These are phyloP conservation scores for Bocquillonia castaneifolia DNA, from an alignment of 441 rosid genomes.

Conservation along the genomic window DNA sequence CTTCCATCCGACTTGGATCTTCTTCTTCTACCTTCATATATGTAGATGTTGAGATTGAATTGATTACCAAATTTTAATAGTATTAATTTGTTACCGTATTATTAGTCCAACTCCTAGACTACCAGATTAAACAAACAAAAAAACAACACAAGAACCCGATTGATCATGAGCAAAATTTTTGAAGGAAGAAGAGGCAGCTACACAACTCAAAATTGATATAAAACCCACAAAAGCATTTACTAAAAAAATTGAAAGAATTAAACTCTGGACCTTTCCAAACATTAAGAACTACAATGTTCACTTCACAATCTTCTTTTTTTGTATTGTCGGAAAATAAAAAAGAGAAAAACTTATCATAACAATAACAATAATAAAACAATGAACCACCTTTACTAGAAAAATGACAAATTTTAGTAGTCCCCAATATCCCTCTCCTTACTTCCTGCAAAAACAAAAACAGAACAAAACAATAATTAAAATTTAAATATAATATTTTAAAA, in stretches of 20 bases:
- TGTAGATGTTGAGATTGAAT: slow-evolving; percentile 5
- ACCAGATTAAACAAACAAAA: neutral
- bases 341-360: too few relatives aligned
- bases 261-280: too few relatives aligned
- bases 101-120: neutral
- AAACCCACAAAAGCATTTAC: too few relatives aligned
- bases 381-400: slow-evolving; percentile 64
- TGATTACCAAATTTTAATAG: neutral
- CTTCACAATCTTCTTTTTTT: too few relatives aligned
- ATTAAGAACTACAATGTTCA: too few relatives aligned
- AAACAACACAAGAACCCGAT: too few relatives aligned
- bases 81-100: neutral
- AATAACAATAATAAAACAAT: neutral
- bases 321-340: too few relatives aligned
- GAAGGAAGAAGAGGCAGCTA: too few relatives aligned
- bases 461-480: neutral
- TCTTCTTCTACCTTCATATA: slow-evolving; percentile 52
- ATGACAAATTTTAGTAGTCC: slow-evolving; percentile 44
- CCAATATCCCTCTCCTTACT: slow-evolving; percentile 36
- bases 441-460: slow-evolving; percentile 35
- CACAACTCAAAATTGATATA: too few relatives aligned
- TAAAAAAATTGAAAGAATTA: too few relatives aligned
- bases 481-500: neutral
- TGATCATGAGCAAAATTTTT: too few relatives aligned
- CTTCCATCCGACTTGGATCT: slow-evolving; percentile 69